Evolutionary conservation across 768 basidiomycete species (phyloP).

Genomic region (Collybiopsis confluens): DNA sequence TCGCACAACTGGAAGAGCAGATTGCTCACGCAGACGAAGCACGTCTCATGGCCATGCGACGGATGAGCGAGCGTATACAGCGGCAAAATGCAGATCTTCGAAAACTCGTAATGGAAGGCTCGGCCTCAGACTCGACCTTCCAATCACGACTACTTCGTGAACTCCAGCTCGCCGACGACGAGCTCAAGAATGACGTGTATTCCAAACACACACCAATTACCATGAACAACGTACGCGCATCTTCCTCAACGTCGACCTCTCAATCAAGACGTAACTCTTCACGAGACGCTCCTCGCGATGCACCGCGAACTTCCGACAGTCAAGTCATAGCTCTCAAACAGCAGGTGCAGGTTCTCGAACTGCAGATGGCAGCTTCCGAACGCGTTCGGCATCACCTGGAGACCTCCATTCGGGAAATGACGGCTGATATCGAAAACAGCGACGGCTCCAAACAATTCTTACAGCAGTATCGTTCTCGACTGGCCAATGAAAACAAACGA

Average conservation of each 20-base stretch:
- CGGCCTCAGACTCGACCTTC: slow-evolving; percentile 57
- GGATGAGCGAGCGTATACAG: slow-evolving; percentile 59
- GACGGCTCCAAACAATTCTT: slow-evolving; percentile 65
- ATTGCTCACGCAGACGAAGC: slow-evolving; percentile 53
- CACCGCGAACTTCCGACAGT: slow-evolving; percentile 37
- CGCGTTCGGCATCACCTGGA: slow-evolving; percentile 65
- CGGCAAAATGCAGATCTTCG: slow-evolving; percentile 72
- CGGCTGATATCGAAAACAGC: slow-evolving; percentile 55
- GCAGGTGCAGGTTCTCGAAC: slow-evolving; percentile 63
- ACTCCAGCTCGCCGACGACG: slow-evolving; percentile 57
- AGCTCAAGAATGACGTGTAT: slow-evolving; percentile 46
- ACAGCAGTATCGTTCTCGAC: slow-evolving; percentile 49
- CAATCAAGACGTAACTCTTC: slow-evolving; percentile 25
- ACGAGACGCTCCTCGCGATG: slow-evolving; percentile 31
- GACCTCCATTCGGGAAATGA: slow-evolving; percentile 53
- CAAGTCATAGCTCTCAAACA: slow-evolving; percentile 51
- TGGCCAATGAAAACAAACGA: slow-evolving; percentile 53
- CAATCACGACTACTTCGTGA: slow-evolving; percentile 59
- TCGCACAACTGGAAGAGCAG: slow-evolving; percentile 58
- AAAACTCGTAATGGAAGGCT: slow-evolving; percentile 53
- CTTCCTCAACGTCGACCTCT: slow-evolving; percentile 33
- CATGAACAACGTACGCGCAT: slow-evolving; percentile 42
- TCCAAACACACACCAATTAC: slow-evolving; percentile 32
- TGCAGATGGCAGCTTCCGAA: slow-evolving; percentile 65
- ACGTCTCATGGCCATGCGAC: slow-evolving; percentile 40